Conservation (phyloP, 306 rosid species). For the Citrullus colocynthis region DNA sequence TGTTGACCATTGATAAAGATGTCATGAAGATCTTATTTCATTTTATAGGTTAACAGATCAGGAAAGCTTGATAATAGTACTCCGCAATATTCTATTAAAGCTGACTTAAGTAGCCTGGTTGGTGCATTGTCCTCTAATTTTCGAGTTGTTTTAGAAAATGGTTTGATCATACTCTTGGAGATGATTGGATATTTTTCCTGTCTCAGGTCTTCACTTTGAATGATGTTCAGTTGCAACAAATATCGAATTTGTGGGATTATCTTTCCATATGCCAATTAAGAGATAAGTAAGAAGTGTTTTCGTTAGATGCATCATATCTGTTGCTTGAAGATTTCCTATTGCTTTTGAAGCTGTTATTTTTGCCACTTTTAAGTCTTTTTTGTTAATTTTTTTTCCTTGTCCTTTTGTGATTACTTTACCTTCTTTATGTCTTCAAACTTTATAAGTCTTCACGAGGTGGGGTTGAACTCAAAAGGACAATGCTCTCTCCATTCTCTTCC, state of each 20-base stretch:
- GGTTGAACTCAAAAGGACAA: no score
- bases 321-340: neutral
- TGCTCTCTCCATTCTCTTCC: no score
- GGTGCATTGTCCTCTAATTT: conserved; percentile 18
- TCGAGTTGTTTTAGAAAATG: conserved; percentile 1
- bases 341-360: neutral
- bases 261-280: conserved; percentile 53
- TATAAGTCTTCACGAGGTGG: no score
- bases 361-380: neutral
- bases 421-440: no score
- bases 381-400: neutral
- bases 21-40: conserved; percentile 8
- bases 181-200: conserved; percentile 1
- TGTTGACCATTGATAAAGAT: neutral
- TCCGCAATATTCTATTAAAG: conserved; percentile 65
- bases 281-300: conserved; percentile 49
- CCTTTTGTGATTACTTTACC: neutral
- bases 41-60: conserved; percentile 57
- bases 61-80: conserved; percentile 51
- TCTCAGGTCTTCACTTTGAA: conserved; percentile 54
- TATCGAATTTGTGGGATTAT: conserved; percentile 62
- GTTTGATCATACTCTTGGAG: neutral
- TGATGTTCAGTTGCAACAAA: conserved; percentile 69
- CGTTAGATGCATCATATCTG: neutral
- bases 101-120: conserved; percentile 69